These are phyloP conservation scores for Phytophthora kernoviae DNA, from an alignment of 352 stramenopile genomes.

Conservation along the genomic window DNA sequence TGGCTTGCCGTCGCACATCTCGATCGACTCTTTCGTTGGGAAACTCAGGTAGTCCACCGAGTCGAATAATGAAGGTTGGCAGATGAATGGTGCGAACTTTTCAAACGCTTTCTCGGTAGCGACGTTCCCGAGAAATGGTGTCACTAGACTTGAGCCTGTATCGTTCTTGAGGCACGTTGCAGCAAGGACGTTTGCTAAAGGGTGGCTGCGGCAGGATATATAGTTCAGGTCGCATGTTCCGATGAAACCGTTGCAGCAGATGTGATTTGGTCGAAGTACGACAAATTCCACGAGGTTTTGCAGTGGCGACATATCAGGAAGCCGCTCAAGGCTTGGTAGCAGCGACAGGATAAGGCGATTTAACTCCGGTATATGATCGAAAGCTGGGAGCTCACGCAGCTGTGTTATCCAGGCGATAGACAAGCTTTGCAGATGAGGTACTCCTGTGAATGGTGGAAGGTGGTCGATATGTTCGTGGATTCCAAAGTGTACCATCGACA, in stretches of 20 bases:
- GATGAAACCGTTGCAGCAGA: constrained; percentile 46
- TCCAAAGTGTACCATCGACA: constrained; percentile 22
- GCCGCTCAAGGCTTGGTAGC: constrained; percentile 9
- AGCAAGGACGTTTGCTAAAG: not conserved
- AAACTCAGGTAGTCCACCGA: constrained; percentile 7
- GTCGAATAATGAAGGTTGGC: constrained; percentile 16
- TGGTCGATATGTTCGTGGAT: constrained; percentile 17
- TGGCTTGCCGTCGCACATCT: constrained; percentile 28
- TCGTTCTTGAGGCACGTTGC: constrained; percentile 15
- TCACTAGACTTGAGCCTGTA: not conserved
- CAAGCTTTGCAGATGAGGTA: constrained; percentile 23
- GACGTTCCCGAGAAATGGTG: constrained; percentile 14
- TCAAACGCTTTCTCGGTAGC: constrained; percentile 14
- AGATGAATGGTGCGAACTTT: constrained; percentile 18
- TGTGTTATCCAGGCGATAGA: constrained; percentile 23
- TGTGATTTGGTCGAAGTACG: constrained; percentile 6
- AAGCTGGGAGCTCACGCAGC: constrained; percentile 19
- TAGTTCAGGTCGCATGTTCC: constrained; percentile 32
- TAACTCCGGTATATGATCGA: constrained; percentile 17
- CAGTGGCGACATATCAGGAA: constrained; percentile 27
- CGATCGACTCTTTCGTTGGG: constrained; percentile 11
- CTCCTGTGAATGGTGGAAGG: constrained; percentile 20
- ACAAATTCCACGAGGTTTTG: constrained; percentile 21
- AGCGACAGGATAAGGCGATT: constrained; percentile 15
- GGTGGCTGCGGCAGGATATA: constrained; percentile 22